Percentiles rank a stretch among this genome's conserved stretches.
Conservation (phyloP, 2,329 filamentous ascomycete species). For the Xylaria multiplex region DNA sequence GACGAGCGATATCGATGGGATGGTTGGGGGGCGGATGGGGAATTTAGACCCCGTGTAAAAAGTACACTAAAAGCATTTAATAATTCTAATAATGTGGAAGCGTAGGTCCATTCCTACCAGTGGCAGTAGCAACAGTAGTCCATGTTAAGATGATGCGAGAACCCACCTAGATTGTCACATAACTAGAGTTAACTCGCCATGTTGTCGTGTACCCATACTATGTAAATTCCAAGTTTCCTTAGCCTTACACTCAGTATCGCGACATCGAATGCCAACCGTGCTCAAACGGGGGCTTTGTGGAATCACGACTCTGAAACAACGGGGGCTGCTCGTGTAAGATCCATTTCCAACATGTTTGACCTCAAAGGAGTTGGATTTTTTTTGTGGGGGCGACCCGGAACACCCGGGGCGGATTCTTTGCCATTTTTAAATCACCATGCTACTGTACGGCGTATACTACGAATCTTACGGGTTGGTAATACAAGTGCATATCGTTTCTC, state of each 20-base stretch:
- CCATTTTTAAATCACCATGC: neutral
- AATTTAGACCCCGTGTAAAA: conserved; percentile 41
- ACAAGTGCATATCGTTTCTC: too few relatives aligned
- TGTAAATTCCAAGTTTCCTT: neutral
- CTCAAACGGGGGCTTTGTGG: conserved; percentile 1
- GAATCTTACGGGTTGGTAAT: too few relatives aligned
- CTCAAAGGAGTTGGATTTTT: conserved; percentile 10
- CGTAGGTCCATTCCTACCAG: too few relatives aligned
- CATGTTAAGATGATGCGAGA: too few relatives aligned
- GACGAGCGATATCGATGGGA: conserved; percentile 61
- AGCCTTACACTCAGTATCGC: neutral
- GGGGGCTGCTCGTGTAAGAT: conserved; percentile 25
- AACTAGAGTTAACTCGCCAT: too few relatives aligned
- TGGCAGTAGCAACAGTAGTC: too few relatives aligned
- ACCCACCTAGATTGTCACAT: too few relatives aligned
- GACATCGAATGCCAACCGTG: neutral
- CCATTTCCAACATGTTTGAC: conserved; percentile 15
- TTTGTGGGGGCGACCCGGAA: conserved; percentile 17
- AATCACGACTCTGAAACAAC: conserved; percentile 29
- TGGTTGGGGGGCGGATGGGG: conserved; percentile 56
- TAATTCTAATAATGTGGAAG: too few relatives aligned
- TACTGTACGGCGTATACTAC: neutral
- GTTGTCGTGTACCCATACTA: neutral
- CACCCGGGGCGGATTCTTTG: conserved; percentile 10
- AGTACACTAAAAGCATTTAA: too few relatives aligned